Evolutionary conservation across 208 protist species (phyloP), one percentile per base, ranked within the genome.

Genomic region (Acanthamoeba lugdunensis): DNA sequence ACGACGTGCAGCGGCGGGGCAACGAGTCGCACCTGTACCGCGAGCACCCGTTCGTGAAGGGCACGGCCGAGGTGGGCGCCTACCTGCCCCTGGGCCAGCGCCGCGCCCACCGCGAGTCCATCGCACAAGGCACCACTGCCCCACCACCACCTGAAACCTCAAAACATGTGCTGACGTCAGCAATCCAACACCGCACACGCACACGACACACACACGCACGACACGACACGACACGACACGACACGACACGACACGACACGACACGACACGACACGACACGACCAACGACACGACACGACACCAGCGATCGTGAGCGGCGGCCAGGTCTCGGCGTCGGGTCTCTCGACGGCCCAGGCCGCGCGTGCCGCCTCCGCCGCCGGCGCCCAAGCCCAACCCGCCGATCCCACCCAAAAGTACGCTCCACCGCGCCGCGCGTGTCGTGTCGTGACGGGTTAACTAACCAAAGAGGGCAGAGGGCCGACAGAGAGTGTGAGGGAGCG

Each of bases 1-100:
- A 82, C 75, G 75, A 82, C 48, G 75, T 82, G 75, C 41, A 56
- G 41, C 75, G 75, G 25, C 75, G 75, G 9, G 75, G 75, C n/a
- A 48, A 82, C 75, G 75, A 82, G 37, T 82, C 75, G 7, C 41
- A 56, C 23, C 75, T 82, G 23, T 82, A 82, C 48, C 75, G 48
- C 75, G 48, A 82, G 41, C 33, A 54, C 16, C 75, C 75, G 41
- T 56, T 82, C 75, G 75, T 82, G 18, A 82, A 82, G 48, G 75
- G 41, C 41, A 54, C 41, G 48, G 75, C 75, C 28, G 48, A 82
- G 9, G 41, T 82, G 41, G 37, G 41, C 48, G 75, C 75, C 48
- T 54, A 56, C 75, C 6, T 54, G 18, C 75, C 48, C 3, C 41
- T 54, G 48, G 48, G 48, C 21, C 33, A 82, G 48, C 41, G 75